Evolutionary conservation across 2,329 filamentous ascomycete species (phyloP), one percentile per base, ranked within the genome.

Genomic region (Penicillium palitans): DNA sequence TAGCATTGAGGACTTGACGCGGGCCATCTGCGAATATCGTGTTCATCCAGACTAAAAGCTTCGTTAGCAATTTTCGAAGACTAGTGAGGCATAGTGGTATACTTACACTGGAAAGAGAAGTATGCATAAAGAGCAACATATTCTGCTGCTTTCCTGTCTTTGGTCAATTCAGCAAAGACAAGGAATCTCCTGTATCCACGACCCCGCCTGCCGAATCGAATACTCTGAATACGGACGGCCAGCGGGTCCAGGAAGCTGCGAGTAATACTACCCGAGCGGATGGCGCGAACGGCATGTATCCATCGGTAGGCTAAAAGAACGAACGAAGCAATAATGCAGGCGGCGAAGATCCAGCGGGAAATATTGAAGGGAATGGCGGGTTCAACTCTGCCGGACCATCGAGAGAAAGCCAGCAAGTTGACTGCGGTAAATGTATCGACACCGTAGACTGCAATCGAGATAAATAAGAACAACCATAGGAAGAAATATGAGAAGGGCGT

Each of bases 391-490:
- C 90, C 91, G 1, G 91, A 90, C 93, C 93, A 98, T 60, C 86
- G 86, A 78, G 96, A 86, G 78, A 96, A 97, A 56, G 84, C 90
- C 51, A 99, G 84, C 41, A 99, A 82, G 63, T 96, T 96, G 77
- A 97, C 84, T 61, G 93, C 93, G 5, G 93, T 97, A 72, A 97
- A 98, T 61, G 88, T 92, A 77, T 98, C 93, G 72, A 96, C 90
- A 29, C 82, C 87, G 75, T 96, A 97, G 65, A 96, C 92, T 45
- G 90, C 88, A 50, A 93, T 74, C 3, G 91, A 95, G 58, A 96
- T 80, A 52, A 92, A 57, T 45, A 93, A 83, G 66, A 91, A 89
- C 58, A 95, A 81, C 84, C 88, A 95, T 52, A 98, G 83, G 77
- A 92, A 95, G 68, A 81, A 84, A 74, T 97, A 98, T 60, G 92